These are phyloP conservation scores for Clavaria fumosa DNA, from an alignment of 768 basidiomycete species.

Conservation along the genomic window DNA sequence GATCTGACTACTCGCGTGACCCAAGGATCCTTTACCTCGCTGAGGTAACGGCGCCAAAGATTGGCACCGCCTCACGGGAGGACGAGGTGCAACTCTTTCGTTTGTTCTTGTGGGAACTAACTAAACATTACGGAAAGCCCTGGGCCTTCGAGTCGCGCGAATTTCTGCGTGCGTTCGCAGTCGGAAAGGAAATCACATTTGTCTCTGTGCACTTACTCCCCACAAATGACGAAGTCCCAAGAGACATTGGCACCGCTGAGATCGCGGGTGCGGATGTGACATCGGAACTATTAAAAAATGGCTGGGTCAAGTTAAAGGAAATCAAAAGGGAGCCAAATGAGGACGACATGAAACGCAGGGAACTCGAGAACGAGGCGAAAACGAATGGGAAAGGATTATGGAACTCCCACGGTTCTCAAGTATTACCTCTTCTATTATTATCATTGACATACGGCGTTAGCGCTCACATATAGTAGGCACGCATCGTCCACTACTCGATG, in stretches of 20 bases:
- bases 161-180: slow-evolving; percentile 68
- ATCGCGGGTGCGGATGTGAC: slow-evolving; percentile 59
- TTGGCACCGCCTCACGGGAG: slow-evolving; percentile 69
- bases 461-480: slow-evolving; percentile 31
- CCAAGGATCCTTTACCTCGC: slow-evolving; percentile 77
- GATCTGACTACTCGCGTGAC: slow-evolving; percentile 7
- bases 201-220: slow-evolving; percentile 67
- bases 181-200: slow-evolving; percentile 87
- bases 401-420: slow-evolving; percentile 70
- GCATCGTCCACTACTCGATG: slow-evolving; percentile 71
- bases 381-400: slow-evolving; percentile 67
- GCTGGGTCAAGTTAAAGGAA: slow-evolving; percentile 93
- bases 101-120: slow-evolving; percentile 4
- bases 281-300: slow-evolving; percentile 63
- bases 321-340: slow-evolving; percentile 69
- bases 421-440: slow-evolving; percentile 12
- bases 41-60: slow-evolving; percentile 69
- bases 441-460: background rate
- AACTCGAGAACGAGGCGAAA: slow-evolving; percentile 65
- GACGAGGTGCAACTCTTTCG: slow-evolving; percentile 52
- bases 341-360: slow-evolving; percentile 55
- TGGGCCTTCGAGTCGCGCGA: slow-evolving; percentile 92
- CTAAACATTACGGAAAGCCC: slow-evolving; percentile 28
- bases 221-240: slow-evolving; percentile 55
- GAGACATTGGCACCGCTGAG: slow-evolving; percentile 69